phyloP scores from a whole-genome alignment of 441 rosid species.

The Rhodomyrtus psidioides region DNA sequence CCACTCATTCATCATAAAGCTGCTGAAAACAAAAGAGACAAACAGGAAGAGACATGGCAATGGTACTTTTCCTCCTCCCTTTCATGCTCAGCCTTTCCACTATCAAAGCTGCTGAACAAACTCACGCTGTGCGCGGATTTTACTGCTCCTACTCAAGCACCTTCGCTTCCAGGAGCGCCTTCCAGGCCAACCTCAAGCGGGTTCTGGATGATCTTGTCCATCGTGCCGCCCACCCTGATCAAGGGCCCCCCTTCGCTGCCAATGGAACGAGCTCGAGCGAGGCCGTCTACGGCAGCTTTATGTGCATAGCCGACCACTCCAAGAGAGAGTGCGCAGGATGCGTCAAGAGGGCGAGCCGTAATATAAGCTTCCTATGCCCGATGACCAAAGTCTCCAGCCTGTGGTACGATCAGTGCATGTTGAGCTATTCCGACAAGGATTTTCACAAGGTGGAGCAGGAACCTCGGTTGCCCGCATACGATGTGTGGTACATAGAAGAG shows the following conservation, averaged over 20 bases:
- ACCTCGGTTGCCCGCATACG: background rate
- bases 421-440: conserved; percentile 17
- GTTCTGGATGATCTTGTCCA: too few species aligned
- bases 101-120: background rate
- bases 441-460: background rate
- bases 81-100: background rate
- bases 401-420: conserved; percentile 37
- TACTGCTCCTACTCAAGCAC: background rate
- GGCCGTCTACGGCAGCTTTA: background rate
- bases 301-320: background rate
- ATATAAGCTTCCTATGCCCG: background rate
- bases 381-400: conserved; percentile 10
- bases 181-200: too few species aligned
- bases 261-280: background rate
- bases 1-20: background rate
- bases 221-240: too few species aligned
- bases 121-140: background rate
- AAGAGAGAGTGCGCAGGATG: background rate
- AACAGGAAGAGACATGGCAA: background rate
- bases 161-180: background rate
- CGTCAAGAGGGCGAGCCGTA: background rate
- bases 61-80: background rate
- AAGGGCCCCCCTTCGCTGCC: too few species aligned
- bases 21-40: background rate
- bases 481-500: background rate